Base-by-base conservation (phyloP, 164 flowering plant species). In the Protea cynaroides region DNA sequence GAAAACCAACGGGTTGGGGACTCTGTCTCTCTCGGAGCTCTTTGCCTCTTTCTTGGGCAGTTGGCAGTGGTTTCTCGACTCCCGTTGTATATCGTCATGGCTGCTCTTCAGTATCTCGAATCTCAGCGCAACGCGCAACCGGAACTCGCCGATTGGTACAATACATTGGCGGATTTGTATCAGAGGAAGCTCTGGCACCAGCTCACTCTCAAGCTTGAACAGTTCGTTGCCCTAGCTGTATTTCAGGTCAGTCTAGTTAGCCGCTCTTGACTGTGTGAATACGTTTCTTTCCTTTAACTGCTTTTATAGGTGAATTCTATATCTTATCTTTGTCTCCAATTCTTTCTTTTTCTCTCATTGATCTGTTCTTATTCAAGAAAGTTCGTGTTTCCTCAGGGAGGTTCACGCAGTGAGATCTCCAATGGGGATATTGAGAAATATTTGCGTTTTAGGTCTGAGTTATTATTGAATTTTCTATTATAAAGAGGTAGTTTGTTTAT, bases 151-250 rank as follows among this genome's bases (percentile, higher is more conserved):
- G 97, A 91, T 15, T 91, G 98, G 96, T 94, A 81, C 86, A 82
- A 74, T 59, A 62, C 86, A 23, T 78, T 94, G 11, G 89, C 82
- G 53, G 97, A 94, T 88, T 91, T 94, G 80, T 91, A 94, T 75
- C 82, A 89, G 82, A 81, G 66, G 75, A 94, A 94, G 87, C 92
- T 91, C 10, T 94, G 98, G 98, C 96, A 94, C 61, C 97, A 91
- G 77, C 98, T 94, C 65, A 86, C 98, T 37, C 82, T 78, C 68
- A 89, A 89, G 81, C 93, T 94, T 64, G 97, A 94, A 53, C 92
- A 91, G 76, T 94, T 94, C 78, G 82, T 91, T 43, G 83, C 97
- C 63, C 96, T 84, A 52, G 77, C 97, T 43, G 89, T 82, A 25
- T 79, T 84, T 61, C 93, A 87, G 89, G 94, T 79, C 25, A 18